Percentiles rank a stretch among this genome's conserved stretches.
Evolutionary conservation across 805 yeast species (phyloP).

Genomic region (Ogataea kodamae): DNA sequence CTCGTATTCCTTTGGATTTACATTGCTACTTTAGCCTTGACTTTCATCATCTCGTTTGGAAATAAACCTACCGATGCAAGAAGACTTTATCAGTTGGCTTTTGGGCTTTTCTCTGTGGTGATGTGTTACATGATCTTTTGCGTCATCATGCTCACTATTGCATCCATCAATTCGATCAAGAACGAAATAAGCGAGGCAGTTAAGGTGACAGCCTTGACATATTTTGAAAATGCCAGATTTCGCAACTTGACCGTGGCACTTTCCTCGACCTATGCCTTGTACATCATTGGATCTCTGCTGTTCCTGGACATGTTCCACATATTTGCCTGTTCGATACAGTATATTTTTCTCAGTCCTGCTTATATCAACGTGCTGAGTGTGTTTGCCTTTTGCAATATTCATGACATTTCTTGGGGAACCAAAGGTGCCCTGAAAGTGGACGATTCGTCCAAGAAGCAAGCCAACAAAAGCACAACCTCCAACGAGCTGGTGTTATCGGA

Average conservation of each 20-base stretch:
- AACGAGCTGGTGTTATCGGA: constrained; percentile 28
- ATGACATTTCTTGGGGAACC: constrained; percentile 97
- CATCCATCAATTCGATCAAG: constrained; percentile 55
- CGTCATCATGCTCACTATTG: constrained; percentile 64
- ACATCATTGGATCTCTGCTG: constrained; percentile 69
- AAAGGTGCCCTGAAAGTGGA: constrained; percentile 69
- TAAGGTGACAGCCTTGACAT: constrained; percentile 38
- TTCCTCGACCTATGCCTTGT: constrained; percentile 76
- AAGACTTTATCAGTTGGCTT: constrained; percentile 65
- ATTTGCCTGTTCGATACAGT: constrained; percentile 80
- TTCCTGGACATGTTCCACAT: constrained; percentile 90
- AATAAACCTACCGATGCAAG: constrained; percentile 90
- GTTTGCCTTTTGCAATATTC: constrained; percentile 91
- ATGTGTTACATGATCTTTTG: constrained; percentile 79
- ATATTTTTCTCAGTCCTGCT: constrained; percentile 77
- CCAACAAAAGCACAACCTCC: constrained; percentile 15
- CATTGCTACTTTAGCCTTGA: constrained; percentile 67
- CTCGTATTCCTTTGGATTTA: constrained; percentile 85
- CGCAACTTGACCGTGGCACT: constrained; percentile 81
- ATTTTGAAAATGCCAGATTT: constrained; percentile 65
- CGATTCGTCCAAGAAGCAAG: constrained; percentile 63
- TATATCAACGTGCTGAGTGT: constrained; percentile 87
- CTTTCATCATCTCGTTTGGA: constrained; percentile 88
- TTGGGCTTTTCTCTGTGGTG: constrained; percentile 70
- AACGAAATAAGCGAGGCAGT: constrained; percentile 32